Evolutionary conservation across 2,329 filamentous ascomycete genomes (phyloP).

Genomic region (Aureobasidium zeae): DNA sequence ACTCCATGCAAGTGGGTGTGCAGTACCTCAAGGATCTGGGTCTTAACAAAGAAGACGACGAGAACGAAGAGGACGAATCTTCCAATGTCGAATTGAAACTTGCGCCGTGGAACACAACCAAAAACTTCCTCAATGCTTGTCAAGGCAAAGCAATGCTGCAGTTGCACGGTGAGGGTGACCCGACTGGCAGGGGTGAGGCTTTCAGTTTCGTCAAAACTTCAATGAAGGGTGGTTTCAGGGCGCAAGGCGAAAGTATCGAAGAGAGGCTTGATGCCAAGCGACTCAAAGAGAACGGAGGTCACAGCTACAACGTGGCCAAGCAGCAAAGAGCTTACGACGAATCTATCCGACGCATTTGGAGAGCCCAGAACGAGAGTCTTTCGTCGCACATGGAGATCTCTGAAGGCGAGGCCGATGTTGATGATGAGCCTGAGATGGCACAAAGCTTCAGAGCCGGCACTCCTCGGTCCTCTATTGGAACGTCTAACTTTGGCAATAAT

Average conservation of each 20-base stretch:
- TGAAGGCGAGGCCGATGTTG: slow-evolving; percentile 59
- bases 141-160: slow-evolving; percentile 95
- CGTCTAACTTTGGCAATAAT: slow-evolving; percentile 34
- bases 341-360: slow-evolving; percentile 87
- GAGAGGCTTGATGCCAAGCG: slow-evolving; percentile 75
- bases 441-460: slow-evolving; percentile 42
- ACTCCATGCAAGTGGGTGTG: slow-evolving; percentile 92
- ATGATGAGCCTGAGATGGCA: slow-evolving; percentile 39
- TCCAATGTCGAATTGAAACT: slow-evolving; percentile 79
- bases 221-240: slow-evolving; percentile 97
- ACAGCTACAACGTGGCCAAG: slow-evolving; percentile 94
- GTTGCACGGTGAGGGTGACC: slow-evolving; percentile 88
- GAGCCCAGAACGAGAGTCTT: slow-evolving; percentile 70
- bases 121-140: slow-evolving; percentile 90
- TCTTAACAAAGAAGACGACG: slow-evolving; percentile 57
- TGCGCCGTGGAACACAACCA: slow-evolving; percentile 92
- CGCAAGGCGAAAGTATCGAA: slow-evolving; percentile 78
- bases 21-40: slow-evolving; percentile 87
- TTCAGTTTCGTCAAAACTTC: slow-evolving; percentile 97
- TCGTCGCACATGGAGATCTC: slow-evolving; percentile 66
- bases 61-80: slow-evolving; percentile 59
- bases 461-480: slow-evolving; percentile 57
- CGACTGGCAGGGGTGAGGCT: slow-evolving; percentile 82
- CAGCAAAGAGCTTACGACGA: slow-evolving; percentile 89
- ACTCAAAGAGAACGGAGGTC: slow-evolving; percentile 62